Conservation (phyloP, 352 stramenopile species). For the Phytophthora niederhauseri region DNA sequence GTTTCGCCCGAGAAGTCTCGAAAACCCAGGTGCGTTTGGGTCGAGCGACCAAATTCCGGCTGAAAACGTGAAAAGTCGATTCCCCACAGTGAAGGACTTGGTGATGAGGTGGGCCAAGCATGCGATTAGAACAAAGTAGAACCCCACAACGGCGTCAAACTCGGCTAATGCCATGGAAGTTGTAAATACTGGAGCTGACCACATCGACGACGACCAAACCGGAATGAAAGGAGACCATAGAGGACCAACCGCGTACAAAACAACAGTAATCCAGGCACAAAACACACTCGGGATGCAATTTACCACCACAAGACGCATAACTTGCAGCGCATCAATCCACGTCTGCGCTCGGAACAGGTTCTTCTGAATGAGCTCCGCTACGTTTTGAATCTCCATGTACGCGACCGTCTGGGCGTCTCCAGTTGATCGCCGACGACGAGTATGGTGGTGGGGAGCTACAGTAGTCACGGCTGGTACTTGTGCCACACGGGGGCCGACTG, state of each 20-base stretch:
- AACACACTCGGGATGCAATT: slow-evolving; percentile 36
- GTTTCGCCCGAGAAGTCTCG: slow-evolving; percentile 5
- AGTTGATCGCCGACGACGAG: slow-evolving; percentile 6
- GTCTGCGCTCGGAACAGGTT: slow-evolving; percentile 37
- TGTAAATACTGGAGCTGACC: slow-evolving; percentile 7
- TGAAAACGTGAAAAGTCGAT: slow-evolving; percentile 24
- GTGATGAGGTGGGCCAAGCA: slow-evolving; percentile 25
- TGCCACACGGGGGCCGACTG: slow-evolving; percentile 4
- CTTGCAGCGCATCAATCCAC: slow-evolving; percentile 35
- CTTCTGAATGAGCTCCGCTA: slow-evolving; percentile 35
- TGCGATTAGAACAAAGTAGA: slow-evolving; percentile 38
- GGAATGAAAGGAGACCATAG: slow-evolving; percentile 26
- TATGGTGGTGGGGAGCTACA: background rate
- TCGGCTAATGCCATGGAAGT: background rate
- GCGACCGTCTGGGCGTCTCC: slow-evolving; percentile 16
- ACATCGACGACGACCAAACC: background rate
- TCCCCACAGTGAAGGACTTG: slow-evolving; percentile 20
- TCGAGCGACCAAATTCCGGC: slow-evolving; percentile 13
- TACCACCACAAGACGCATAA: slow-evolving; percentile 42
- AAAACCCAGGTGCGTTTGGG: slow-evolving; percentile 4
- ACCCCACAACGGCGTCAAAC: slow-evolving; percentile 26
- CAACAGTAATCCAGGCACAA: slow-evolving; percentile 24
- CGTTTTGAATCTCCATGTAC: slow-evolving; percentile 32
- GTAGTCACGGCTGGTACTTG: background rate
- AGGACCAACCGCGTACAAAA: slow-evolving; percentile 35